Evolutionary conservation across 2,329 filamentous ascomycete species (phyloP), one percentile per base, ranked within the genome.

Genomic region (Cucurbitaria berberidis): DNA sequence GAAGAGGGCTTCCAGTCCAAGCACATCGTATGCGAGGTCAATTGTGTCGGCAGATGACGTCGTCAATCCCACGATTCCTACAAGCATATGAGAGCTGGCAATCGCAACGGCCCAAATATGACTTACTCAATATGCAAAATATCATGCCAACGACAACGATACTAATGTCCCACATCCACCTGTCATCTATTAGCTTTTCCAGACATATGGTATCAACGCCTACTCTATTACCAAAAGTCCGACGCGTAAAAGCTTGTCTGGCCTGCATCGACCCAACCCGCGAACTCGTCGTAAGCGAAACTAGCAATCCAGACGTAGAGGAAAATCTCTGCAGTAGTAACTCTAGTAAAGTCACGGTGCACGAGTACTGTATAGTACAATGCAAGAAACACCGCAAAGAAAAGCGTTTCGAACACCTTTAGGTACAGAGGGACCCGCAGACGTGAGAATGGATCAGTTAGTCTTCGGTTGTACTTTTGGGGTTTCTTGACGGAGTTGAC

Each of bases 361-460:
- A 96, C 84, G 27, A 96, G 81, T 0, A 96, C 92, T n/a, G 86
- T 82, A 68, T 96, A 97, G 75, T 96, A 97, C 5, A 97, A 78
- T 22, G 83, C 81, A 35, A 97, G 77, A 65, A 96, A 93, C 0
- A 84, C 80, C 32, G 85, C 80, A 69, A 96, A 95, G 78, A 95
- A 96, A 11, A 90, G 66, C 5, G 91, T 88, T 74, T 96, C 91
- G 72, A 91, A 96, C 1, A 86, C 83, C 75, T 96, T 96, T 59
- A 93, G 84, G 69, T 96, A 96, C 61, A 89, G 85, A 19, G 91
- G 91, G 1, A 96, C 91, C 16, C 91, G 80, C 21, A 91, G 77
- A 21, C 91, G 84, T 41, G 88, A 90, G 73, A 89, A 53, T 56
- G 64, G 63, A 50, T 74, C 71, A 8, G 68, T 64, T 43, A 66